These are phyloP conservation scores for Curvularia spicifera DNA, from an alignment of 2,329 filamentous ascomycete species.

Conservation along the genomic window DNA sequence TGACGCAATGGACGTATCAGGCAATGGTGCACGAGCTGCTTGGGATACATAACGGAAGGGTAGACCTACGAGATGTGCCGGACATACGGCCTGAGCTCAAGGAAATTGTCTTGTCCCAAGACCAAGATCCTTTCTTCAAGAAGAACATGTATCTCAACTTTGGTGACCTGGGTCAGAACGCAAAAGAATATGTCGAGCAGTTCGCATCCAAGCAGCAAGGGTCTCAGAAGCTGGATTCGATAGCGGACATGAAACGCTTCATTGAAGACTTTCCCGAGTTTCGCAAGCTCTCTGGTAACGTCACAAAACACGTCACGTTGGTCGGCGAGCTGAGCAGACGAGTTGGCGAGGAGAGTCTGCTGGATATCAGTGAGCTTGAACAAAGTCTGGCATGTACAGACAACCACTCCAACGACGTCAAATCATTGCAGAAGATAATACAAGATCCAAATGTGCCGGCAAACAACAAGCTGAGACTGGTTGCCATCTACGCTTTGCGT, in stretches of 20 bases:
- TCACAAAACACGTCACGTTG: constrained; percentile 96
- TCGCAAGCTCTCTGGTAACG: constrained; percentile 93
- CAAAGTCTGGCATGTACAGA: constrained; percentile 97
- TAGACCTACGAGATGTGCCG: constrained; percentile 82
- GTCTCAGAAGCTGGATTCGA: constrained; percentile 94
- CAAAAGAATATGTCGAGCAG: constrained; percentile 98
- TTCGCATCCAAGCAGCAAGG: constrained; percentile 98
- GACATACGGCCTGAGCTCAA: constrained; percentile 86
- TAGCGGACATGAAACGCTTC: constrained; percentile 98
- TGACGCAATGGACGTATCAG: constrained; percentile 99
- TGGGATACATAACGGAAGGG: constrained; percentile 92
- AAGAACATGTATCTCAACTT: constrained; percentile 99
- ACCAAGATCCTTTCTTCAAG: constrained; percentile 98
- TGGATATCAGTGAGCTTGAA: constrained; percentile 97
- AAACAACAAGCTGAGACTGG: constrained; percentile 85
- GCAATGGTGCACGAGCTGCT: constrained; percentile 99
- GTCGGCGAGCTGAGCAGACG: constrained; percentile 91
- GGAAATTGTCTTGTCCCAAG: constrained; percentile 93
- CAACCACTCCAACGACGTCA: constrained; percentile 89
- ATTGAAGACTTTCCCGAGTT: constrained; percentile 99
- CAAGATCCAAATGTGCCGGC: constrained; percentile 77
- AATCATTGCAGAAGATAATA: constrained; percentile 86
- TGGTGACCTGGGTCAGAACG: constrained; percentile 91
- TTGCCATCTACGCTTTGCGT: constrained; percentile 92
- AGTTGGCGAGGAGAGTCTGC: constrained; percentile 81